A percentile compares a stretch with the other conserved stretches of the same genome.
Evolutionary conservation across 2,329 filamentous ascomycete genomes (phyloP).

Genomic region (Orbilia quercus): DNA sequence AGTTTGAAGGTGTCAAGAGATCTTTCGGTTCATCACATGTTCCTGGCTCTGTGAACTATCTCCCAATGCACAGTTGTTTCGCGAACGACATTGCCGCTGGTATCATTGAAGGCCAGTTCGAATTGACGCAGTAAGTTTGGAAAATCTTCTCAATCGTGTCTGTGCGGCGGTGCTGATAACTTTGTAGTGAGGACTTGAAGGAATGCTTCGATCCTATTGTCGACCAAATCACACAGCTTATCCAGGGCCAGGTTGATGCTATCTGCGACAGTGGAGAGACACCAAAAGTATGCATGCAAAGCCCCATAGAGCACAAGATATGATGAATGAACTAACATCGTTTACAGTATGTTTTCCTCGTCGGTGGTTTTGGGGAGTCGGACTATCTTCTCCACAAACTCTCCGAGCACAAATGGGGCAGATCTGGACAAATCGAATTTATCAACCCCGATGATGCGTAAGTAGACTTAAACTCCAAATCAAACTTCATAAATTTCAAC

Average conservation of each 20-base stretch:
- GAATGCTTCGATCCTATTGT: slow-evolving; percentile 81
- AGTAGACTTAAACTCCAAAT: slow-evolving; percentile 6
- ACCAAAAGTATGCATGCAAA: slow-evolving; percentile 27
- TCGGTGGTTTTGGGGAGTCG: slow-evolving; percentile 54
- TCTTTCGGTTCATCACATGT: slow-evolving; percentile 39
- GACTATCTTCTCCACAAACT: slow-evolving; percentile 44
- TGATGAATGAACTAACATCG: neutral
- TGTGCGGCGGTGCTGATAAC: neutral
- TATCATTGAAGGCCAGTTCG: slow-evolving; percentile 49
- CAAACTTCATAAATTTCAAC: neutral
- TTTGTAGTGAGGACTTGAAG: slow-evolving; percentile 72
- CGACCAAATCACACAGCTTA: slow-evolving; percentile 75
- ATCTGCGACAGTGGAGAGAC: slow-evolving; percentile 65
- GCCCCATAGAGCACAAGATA: neutral
- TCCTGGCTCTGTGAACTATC: slow-evolving; percentile 26
- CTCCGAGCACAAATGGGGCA: slow-evolving; percentile 24
- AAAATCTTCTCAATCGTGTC: neutral
- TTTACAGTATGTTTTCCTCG: slow-evolving; percentile 47
- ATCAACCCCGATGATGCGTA: slow-evolving; percentile 55
- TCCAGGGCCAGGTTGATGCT: slow-evolving; percentile 74
- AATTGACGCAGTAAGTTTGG: slow-evolving; percentile 48
- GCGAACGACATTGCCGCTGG: slow-evolving; percentile 42
- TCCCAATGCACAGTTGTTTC: slow-evolving; percentile 46
- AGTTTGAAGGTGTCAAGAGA: slow-evolving; percentile 49
- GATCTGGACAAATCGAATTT: slow-evolving; percentile 40